A percentile compares a stretch with the other conserved stretches of the same genome.
phyloP scores from a whole-genome alignment of 768 basidiomycete genomes.

The Lactarius sp. region DNA sequence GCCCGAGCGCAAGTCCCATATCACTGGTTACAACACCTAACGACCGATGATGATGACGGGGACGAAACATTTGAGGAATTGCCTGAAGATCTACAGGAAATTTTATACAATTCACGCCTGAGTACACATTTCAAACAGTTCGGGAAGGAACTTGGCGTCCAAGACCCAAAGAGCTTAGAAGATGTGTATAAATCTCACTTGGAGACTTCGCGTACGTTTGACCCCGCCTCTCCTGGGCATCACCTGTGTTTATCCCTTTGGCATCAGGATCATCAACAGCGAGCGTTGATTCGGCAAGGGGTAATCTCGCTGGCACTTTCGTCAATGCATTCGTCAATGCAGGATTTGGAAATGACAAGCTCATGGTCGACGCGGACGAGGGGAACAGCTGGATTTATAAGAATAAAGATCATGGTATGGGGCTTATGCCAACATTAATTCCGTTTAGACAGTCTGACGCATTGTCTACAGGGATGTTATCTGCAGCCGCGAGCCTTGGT shows the following conservation, averaged over 20 bases:
- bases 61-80: slow-evolving; percentile 57
- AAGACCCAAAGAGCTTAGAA: slow-evolving; percentile 86
- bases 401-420: slow-evolving; percentile 93
- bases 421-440: background rate
- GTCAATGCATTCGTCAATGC: slow-evolving; percentile 99
- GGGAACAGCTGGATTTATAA: slow-evolving; percentile 99
- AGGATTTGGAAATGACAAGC: slow-evolving; percentile 96
- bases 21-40: slow-evolving; percentile 74
- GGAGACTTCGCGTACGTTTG: slow-evolving; percentile 73
- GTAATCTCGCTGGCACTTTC: slow-evolving; percentile 93
- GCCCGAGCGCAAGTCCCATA: slow-evolving; percentile 88
- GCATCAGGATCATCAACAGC: slow-evolving; percentile 56
- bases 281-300: slow-evolving; percentile 88
- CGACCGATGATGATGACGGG: slow-evolving; percentile 44
- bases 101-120: slow-evolving; percentile 79
- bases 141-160: slow-evolving; percentile 88
- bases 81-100: slow-evolving; percentile 78
- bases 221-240: background rate
- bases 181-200: slow-evolving; percentile 97
- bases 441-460: background rate
- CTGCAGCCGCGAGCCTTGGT: slow-evolving; percentile 91
- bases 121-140: slow-evolving; percentile 84
- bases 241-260: background rate
- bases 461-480: slow-evolving; percentile 76
- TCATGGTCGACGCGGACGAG: slow-evolving; percentile 95